Percentiles rank a stretch among this genome's conserved stretches.
Conservation (phyloP, 2,329 filamentous ascomycete genomes). For the Chaetomiaceae sp. region DNA sequence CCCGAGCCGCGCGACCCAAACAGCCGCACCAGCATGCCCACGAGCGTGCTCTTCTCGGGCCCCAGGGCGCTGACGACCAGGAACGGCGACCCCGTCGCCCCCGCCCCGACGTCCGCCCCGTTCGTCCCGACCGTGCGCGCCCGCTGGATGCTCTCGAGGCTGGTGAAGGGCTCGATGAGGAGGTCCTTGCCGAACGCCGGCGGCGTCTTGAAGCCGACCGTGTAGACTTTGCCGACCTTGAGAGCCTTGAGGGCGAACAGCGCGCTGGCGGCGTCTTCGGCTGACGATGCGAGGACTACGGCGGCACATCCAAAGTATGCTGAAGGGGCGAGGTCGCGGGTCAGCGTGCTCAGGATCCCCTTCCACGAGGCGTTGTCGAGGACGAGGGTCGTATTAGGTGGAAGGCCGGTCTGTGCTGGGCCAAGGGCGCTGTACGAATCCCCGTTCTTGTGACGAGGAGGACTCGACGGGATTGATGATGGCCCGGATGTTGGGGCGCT, state of each 20-base stretch:
- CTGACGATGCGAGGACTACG: conserved; percentile 67
- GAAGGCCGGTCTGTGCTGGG: conserved; percentile 34
- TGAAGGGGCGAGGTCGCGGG: conserved; percentile 74
- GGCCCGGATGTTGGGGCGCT: conserved; percentile 42
- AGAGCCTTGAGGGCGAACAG: conserved; percentile 76
- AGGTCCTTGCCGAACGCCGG: conserved; percentile 60
- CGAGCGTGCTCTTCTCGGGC: conserved; percentile 72
- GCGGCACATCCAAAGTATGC: conserved; percentile 73
- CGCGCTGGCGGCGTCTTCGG: conserved; percentile 71
- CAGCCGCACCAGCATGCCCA: conserved; percentile 71
- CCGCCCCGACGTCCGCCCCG: conserved; percentile 25
- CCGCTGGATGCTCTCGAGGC: conserved; percentile 58
- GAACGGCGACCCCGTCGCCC: conserved; percentile 59
- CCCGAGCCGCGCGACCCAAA: conserved; percentile 50
- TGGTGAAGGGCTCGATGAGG: conserved; percentile 74
- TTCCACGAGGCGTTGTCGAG: conserved; percentile 85
- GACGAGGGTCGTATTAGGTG: conserved; percentile 54
- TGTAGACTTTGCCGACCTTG: conserved; percentile 74
- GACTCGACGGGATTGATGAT: conserved; percentile 46
- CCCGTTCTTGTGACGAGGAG: conserved; percentile 36
- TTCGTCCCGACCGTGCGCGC: conserved; percentile 43
- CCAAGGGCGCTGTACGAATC: conserved; percentile 21
- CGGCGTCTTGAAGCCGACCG: conserved; percentile 71
- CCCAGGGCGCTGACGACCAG: conserved; percentile 76
- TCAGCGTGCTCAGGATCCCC: conserved; percentile 76